These are phyloP conservation scores for Leavenworthia alabamica DNA, from an alignment of 345 rosid genomes.

Conservation along the genomic window DNA sequence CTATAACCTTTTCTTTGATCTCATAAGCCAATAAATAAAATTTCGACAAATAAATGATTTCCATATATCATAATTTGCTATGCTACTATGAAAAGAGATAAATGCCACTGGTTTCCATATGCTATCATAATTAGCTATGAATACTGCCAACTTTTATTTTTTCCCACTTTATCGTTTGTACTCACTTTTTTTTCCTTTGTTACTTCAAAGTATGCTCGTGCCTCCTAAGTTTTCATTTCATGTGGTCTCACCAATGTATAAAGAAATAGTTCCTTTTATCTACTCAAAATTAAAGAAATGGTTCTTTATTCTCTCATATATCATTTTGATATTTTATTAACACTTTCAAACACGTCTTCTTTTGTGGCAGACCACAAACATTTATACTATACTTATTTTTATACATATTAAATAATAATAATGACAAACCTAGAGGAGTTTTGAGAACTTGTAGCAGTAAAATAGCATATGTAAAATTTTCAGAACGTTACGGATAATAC, in stretches of 20 bases:
- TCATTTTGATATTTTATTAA: slow-evolving; percentile 11
- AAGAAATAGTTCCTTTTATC: slow-evolving; percentile 7
- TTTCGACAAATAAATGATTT: not conserved
- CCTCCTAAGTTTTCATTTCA: slow-evolving; percentile 21
- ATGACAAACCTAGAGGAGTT: not conserved
- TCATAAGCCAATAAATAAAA: not conserved
- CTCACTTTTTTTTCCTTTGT: not conserved
- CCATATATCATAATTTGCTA: not conserved
- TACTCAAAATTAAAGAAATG: not conserved
- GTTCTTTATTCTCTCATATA: slow-evolving; percentile 7
- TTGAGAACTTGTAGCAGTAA: not conserved
- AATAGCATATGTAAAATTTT: not conserved
- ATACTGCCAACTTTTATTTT: not conserved
- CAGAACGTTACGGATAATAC: not conserved
- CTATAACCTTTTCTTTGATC: not conserved
- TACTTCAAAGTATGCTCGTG: slow-evolving; percentile 25
- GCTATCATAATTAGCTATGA: slow-evolving; percentile 18
- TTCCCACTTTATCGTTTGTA: not conserved
- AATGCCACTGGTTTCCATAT: not conserved
- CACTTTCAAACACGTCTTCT: slow-evolving; percentile 32
- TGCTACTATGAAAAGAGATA: not conserved
- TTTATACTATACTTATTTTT: not conserved
- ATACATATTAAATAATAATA: not conserved
- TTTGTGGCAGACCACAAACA: slow-evolving; percentile 32
- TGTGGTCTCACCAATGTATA: slow-evolving; percentile 21